Evolutionary conservation across 192 early-diverging fungal species (phyloP).

Genomic region (Gigaspora rosea): DNA sequence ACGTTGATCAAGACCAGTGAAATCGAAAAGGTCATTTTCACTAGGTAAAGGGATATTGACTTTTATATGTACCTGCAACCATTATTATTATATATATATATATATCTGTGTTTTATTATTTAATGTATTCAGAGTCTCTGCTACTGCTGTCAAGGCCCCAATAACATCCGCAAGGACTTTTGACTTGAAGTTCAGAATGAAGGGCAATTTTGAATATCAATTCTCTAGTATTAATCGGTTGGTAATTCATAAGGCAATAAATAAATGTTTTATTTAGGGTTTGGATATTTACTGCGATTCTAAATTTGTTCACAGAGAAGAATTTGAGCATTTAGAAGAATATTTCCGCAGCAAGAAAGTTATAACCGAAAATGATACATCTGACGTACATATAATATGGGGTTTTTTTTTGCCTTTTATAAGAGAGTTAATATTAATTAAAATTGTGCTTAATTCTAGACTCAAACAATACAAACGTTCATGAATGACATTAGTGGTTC

Average conservation of each 20-base stretch:
- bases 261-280: not conserved
- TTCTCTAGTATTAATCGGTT: slow-evolving; percentile 84
- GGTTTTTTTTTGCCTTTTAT: not conserved
- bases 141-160: slow-evolving; percentile 41
- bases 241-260: not conserved
- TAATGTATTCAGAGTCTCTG: slow-evolving; percentile 21
- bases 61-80: too few species aligned
- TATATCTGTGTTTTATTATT: slow-evolving; percentile 29
- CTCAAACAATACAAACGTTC: slow-evolving; percentile 38
- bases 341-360: slow-evolving; percentile 84
- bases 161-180: slow-evolving; percentile 72
- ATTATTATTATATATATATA: slow-evolving; percentile 19
- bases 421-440: not conserved
- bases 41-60: slow-evolving; percentile 47
- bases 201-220: slow-evolving; percentile 72
- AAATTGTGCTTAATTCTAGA: slow-evolving; percentile 2
- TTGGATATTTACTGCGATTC: not conserved
- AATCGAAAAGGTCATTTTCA: slow-evolving; percentile 85
- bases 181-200: slow-evolving; percentile 93
- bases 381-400: slow-evolving; percentile 40
- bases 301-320: slow-evolving; percentile 62
- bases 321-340: slow-evolving; percentile 78
- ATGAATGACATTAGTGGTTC: too few species aligned
- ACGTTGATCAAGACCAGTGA: slow-evolving; percentile 85
- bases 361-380: slow-evolving; percentile 61